Evolutionary conservation across 495 filamentous ascomycete genomes (phyloP), one percentile per base, ranked within the genome.

Genomic region (Aspergillus coremiiformis): DNA sequence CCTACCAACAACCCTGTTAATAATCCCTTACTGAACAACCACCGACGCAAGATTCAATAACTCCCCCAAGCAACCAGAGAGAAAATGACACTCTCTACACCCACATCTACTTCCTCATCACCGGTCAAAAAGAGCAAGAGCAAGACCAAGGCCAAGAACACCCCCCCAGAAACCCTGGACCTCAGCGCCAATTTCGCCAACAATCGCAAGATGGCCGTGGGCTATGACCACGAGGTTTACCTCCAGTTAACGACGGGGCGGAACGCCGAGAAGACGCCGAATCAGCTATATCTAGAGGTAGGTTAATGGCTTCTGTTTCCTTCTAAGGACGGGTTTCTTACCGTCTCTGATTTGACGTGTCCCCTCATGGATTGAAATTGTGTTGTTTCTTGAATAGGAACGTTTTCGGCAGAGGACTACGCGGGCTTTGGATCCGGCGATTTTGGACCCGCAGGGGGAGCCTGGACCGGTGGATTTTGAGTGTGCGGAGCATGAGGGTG

Each of bases 221-320:
- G 57, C 41, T 67, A 67, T 47, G 65, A 67, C 46, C 62, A 67
- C 23, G 65, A 67, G 47, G 51, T 54, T 37, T 67, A 65, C 42
- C 58, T 67, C 5, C 58, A 63, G 32, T 52, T 67, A 22, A 56
- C 61, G 29, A 56, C 56, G n/a, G 62, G 59, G 1, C 44, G 54
- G 39, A 53, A 41, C 11, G 39, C 35, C 17, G 49, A 46, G 35
- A 67, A 67, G 56, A 67, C 65, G 6, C 56, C 58, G 17, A 65
- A 57, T 39, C 65, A 67, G 44, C 46, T 67, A 6, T 67, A 62
- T 54, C 55, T 45, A 5, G 62, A 67, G 62, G 65, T 67, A 27
- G 26, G 59, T 39, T 23, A 23, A 17, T 2, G 3, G 14, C 24
- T 19, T n/a, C 23, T 20, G 11, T 39, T 46, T 23, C 17, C 14